Base-by-base conservation (phyloP, 805 yeast species). In the Monosporozyma aerobia region DNA sequence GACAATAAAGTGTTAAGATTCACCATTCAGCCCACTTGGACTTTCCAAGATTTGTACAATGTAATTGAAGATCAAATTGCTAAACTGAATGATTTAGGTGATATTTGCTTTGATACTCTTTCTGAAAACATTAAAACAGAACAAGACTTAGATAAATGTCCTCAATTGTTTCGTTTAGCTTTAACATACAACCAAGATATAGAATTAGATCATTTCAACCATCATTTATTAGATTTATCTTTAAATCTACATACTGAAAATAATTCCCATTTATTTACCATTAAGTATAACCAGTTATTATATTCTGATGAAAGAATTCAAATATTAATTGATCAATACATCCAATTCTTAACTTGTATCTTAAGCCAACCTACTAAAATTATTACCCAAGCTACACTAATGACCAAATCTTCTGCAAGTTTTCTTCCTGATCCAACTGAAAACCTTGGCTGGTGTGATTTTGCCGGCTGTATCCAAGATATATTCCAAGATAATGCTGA, bases 381-480 rank as follows among this genome's bases (percentile, higher is more conserved):
- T 19, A 77, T 88, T 51, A 81, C 94, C 46, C 74, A 80, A 54
- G 77, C 87, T 32, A 77, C 80, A 44, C 74, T 94, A 57, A 72
- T 88, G 52, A 89, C 98, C 1, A 62, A 71, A n/a, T 68, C 82
- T 1, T 96, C 90, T 61, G 64, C 61, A 46, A 57, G 68, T 0
- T 70, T 75, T 2, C 74, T 95, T 52, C 99, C 99, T 6, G 90
- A 90, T 66, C 98, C 99, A 45, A 87, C 89, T 8, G 68, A 73
- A 9, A 85, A 90, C 61, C 76, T 94, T 57, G 96, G 90, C 70
- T 94, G 97, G 97, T 75, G 83, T 44, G 86, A 85, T 30, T 94
- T 81, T 70, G 78, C 95, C 59, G 99, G 99, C 47, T 90, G 98
- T 14, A 95, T 94, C 61, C 99, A 94, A 64, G 99, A 94, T 63